Percentiles rank a stretch among this genome's conserved stretches.
Conservation (phyloP, 208 protist genomes). For the Angomonas deanei region DNA sequence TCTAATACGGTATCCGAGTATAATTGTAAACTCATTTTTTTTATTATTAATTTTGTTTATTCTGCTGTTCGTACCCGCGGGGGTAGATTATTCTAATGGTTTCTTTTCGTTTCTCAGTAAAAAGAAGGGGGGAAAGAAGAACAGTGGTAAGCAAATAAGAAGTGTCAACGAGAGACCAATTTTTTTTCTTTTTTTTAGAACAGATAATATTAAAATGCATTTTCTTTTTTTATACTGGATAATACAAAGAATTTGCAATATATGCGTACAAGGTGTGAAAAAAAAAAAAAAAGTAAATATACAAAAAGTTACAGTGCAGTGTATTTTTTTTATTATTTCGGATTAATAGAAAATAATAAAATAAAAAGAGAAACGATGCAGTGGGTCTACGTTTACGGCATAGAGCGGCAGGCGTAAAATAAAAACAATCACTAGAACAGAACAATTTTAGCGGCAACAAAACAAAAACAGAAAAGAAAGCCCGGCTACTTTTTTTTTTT, state of each 20-base stretch:
- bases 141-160: slow-evolving; percentile 2
- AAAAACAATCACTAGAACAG: neutral
- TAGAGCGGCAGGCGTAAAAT: no score
- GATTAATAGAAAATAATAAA: no score
- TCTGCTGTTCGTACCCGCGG: no score
- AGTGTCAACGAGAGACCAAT: neutral
- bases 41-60: neutral
- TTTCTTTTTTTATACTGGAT: slow-evolving; percentile 3
- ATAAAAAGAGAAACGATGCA: no score
- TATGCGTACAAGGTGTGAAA: neutral
- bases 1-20: neutral
- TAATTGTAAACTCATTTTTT: neutral
- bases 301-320: no score
- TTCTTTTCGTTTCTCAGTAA: slow-evolving; percentile 3
- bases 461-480: slow-evolving; percentile 5
- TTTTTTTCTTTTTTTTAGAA: slow-evolving; percentile 6
- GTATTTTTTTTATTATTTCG: no score
- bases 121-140: slow-evolving; percentile 8
- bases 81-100: no score
- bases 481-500: neutral
- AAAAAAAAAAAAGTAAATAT: slow-evolving; percentile 2
- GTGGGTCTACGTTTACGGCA: no score
- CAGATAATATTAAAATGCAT: neutral
- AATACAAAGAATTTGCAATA: neutral
- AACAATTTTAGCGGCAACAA: slow-evolving; percentile 4